phyloP scores from a whole-genome alignment of 2,329 filamentous ascomycete genomes.

The Fusarium anthophilum region DNA sequence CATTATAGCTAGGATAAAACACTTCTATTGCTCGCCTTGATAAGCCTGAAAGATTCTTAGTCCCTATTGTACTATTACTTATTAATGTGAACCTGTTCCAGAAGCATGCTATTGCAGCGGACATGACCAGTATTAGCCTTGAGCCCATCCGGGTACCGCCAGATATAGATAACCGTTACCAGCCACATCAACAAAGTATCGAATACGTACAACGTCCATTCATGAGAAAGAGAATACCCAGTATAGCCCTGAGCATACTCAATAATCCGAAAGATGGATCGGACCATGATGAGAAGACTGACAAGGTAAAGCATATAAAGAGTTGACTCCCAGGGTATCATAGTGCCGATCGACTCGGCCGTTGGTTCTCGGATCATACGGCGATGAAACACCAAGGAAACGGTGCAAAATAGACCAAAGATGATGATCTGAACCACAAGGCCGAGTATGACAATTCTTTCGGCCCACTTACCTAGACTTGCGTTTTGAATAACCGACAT shows the following conservation, averaged over 20 bases:
- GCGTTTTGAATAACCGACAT: no score
- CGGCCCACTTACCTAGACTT: no score
- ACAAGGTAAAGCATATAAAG: no score
- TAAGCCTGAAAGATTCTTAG: neutral
- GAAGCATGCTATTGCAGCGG: neutral
- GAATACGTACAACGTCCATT: neutral
- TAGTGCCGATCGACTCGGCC: no score
- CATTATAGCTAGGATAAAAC: no score
- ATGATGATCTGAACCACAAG: no score
- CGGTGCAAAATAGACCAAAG: no score
- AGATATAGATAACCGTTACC: neutral
- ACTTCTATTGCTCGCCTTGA: no score
- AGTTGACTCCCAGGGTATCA: no score
- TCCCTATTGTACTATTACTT: neutral
- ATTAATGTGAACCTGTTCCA: neutral
- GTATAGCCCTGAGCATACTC: neutral
- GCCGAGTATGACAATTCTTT: no score
- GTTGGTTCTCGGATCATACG: no score
- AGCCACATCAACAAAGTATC: neutral
- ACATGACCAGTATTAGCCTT: neutral
- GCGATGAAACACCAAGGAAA: no score
- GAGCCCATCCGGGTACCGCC: neutral
- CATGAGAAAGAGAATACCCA: neutral
- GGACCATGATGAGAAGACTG: neutral
- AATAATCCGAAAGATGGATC: neutral